phyloP scores from a whole-genome alignment of 805 yeast genomes.

The Maudiozyma barnettii region DNA sequence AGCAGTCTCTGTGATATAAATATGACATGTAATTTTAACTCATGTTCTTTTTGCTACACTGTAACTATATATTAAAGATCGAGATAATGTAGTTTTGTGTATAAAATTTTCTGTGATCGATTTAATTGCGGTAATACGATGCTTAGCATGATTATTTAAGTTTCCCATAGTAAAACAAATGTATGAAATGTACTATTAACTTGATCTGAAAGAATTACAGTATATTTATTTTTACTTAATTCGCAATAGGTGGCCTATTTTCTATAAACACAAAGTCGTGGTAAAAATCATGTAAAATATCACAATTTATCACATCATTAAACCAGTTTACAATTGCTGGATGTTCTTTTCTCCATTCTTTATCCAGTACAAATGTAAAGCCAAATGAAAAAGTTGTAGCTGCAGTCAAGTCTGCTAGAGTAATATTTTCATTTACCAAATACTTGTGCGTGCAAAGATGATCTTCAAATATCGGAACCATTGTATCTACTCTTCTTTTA shows the following conservation, averaged over 20 bases:
- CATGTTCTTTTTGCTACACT: no score
- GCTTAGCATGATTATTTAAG: no score
- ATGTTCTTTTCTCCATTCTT: background rate
- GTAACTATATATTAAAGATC: no score
- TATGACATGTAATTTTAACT: no score
- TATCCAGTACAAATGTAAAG: constrained; percentile 1
- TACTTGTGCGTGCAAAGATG: background rate
- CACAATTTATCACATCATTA: background rate
- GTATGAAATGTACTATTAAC: no score
- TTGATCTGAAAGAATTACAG: no score
- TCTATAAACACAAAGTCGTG: background rate
- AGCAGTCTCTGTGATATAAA: no score
- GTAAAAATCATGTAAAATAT: background rate
- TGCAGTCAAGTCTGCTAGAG: background rate
- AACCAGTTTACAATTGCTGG: background rate
- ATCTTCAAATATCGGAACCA: background rate
- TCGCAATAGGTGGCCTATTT: background rate
- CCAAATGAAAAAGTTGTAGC: background rate
- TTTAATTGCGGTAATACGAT: no score
- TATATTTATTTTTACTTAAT: no score
- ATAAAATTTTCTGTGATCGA: no score
- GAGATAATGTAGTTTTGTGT: no score
- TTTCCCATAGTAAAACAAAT: no score
- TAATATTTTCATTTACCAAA: background rate
- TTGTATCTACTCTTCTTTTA: background rate